Conservation (phyloP, 1,284 basidiomycete genomes). For the Malassezia dermatis region DNA sequence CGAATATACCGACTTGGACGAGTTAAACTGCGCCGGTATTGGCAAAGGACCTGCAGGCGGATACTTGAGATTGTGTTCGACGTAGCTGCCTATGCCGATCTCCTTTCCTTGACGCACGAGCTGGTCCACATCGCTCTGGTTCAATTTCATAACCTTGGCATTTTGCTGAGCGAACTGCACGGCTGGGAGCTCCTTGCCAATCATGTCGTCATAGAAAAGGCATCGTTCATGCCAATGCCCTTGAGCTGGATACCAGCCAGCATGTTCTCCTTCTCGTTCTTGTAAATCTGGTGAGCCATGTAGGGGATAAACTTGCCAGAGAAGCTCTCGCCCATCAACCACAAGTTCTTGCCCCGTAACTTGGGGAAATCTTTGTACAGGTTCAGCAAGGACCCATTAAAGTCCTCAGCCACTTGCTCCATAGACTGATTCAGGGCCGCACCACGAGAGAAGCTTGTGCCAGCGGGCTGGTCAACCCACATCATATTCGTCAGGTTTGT, state of each 20-base stretch:
- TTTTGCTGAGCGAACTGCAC: slow-evolving; percentile 17
- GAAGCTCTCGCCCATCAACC: slow-evolving; percentile 55
- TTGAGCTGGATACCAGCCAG: slow-evolving; percentile 27
- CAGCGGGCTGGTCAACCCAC: slow-evolving; percentile 73
- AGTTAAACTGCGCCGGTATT: slow-evolving; percentile 14
- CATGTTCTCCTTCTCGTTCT: slow-evolving; percentile 21
- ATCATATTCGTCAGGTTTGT: slow-evolving; percentile 64
- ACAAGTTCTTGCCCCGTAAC: slow-evolving; percentile 23
- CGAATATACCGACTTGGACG: slow-evolving; percentile 4
- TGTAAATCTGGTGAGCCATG: slow-evolving; percentile 52
- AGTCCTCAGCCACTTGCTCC: slow-evolving; percentile 44
- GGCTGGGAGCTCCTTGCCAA: slow-evolving; percentile 26
- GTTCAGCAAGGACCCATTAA: slow-evolving; percentile 39
- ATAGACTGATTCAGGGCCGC: slow-evolving; percentile 55
- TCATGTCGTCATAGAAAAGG: slow-evolving; percentile 24
- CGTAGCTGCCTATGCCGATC: slow-evolving; percentile 26
- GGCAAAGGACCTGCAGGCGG: slow-evolving; percentile 28
- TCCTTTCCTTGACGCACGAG: slow-evolving; percentile 23
- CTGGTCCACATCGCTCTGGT: slow-evolving; percentile 17
- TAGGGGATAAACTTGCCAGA: slow-evolving; percentile 96
- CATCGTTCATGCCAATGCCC: slow-evolving; percentile 38
- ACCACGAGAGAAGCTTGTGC: slow-evolving; percentile 69
- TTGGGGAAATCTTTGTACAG: slow-evolving; percentile 28
- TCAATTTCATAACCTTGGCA: slow-evolving; percentile 14
- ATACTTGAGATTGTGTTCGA: slow-evolving; percentile 30